A percentile compares a stretch with the other conserved stretches of the same genome.
Evolutionary conservation across 176 grass and related monocot genomes (phyloP).

Genomic region (Guadua angustifolia): DNA sequence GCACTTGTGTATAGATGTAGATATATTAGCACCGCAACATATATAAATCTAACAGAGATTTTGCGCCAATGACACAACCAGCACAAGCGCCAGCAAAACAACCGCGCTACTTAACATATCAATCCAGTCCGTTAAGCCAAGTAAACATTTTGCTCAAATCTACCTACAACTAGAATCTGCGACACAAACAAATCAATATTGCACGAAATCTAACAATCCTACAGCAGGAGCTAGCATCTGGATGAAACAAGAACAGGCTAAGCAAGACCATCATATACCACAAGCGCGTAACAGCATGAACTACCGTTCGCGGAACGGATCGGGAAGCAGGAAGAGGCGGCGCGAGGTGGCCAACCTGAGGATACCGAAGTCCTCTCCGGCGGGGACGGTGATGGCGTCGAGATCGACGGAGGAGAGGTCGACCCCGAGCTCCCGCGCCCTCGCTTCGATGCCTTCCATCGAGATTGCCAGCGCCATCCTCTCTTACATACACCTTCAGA

Average conservation of each 20-base stretch:
- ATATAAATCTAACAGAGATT: neutral
- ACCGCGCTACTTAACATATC: neutral
- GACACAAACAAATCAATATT: neutral
- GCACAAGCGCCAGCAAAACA: neutral
- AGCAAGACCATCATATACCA: neutral
- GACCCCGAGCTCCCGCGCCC: conserved; percentile 51
- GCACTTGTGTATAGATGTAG: too few relatives aligned
- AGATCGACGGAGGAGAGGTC: conserved; percentile 68
- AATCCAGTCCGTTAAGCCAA: neutral
- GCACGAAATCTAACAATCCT: conserved; percentile 9
- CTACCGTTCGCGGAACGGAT: neutral
- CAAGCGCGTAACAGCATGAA: neutral
- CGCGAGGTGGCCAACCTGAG: conserved; percentile 45
- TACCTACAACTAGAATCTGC: neutral
- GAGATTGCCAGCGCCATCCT: conserved; percentile 63
- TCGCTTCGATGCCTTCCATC: conserved; percentile 65
- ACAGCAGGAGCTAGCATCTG: conserved; percentile 1
- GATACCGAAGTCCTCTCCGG: conserved; percentile 75
- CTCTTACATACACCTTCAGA: conserved; percentile 35
- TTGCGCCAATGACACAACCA: neutral
- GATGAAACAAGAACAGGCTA: conserved; percentile 2
- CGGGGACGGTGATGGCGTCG: conserved; percentile 67
- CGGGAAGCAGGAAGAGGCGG: neutral
- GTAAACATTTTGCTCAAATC: neutral
- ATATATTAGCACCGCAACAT: neutral